Percentiles rank a stretch among this genome's conserved stretches.
Evolutionary conservation across 73 alveolate genomes (phyloP).

Genomic region (Tetrahymena malaccensis): DNA sequence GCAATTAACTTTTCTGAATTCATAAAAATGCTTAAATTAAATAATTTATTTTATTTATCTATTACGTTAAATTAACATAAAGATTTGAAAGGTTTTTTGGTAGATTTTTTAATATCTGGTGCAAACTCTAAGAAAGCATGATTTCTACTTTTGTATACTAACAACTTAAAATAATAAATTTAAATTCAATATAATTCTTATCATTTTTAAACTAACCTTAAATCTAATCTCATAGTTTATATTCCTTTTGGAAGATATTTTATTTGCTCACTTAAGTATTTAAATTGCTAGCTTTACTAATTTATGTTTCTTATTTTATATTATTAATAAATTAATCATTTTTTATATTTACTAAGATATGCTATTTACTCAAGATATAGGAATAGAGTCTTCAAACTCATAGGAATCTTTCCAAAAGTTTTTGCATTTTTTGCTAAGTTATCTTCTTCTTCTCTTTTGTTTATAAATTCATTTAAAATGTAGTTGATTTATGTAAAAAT

Average conservation of each 20-base stretch:
- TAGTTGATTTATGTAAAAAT: neutral
- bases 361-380: neutral
- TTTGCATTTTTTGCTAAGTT: neutral
- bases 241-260: neutral
- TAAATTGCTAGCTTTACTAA: neutral
- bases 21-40: neutral
- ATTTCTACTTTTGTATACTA: neutral
- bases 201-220: neutral
- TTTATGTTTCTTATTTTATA: neutral
- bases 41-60: neutral
- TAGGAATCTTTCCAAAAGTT: neutral
- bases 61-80: neutral
- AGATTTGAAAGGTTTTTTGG: neutral
- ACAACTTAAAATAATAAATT: neutral
- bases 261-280: neutral
- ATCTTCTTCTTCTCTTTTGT: neutral
- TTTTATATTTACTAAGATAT: no score
- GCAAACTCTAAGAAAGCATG: neutral
- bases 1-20: neutral
- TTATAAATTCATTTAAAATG: neutral
- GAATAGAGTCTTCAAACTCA: neutral
- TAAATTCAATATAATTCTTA: neutral
- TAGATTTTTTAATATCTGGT: neutral
- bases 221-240: neutral
- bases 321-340: no score